A percentile compares a stretch with the other conserved stretches of the same genome.
Evolutionary conservation across 805 yeast species (phyloP).

Genomic region (Cyberlindnera maclurae): DNA sequence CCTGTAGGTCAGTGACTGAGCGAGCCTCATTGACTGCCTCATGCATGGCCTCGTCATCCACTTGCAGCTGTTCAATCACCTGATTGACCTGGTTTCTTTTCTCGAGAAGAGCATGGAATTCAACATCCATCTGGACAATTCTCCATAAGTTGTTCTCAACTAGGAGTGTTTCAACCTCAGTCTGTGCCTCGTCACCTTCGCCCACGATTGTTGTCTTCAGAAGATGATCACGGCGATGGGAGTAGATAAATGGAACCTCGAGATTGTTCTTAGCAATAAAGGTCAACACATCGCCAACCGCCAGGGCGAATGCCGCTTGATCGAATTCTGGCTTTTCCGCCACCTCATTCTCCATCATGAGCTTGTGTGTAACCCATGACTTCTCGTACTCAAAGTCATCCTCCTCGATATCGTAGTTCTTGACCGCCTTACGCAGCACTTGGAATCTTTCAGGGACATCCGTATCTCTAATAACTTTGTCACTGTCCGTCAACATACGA

Average conservation of each 20-base stretch:
- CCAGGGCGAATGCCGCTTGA: constrained; percentile 49
- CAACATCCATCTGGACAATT: constrained; percentile 78
- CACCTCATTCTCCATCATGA: constrained; percentile 47
- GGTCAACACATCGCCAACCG: constrained; percentile 65
- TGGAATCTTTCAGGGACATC: constrained; percentile 94
- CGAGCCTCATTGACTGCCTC: constrained; percentile 51
- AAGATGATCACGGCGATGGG: constrained; percentile 87
- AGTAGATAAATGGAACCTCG: constrained; percentile 94
- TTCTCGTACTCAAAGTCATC: constrained; percentile 68
- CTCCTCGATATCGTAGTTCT: constrained; percentile 59
- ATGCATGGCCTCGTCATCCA: constrained; percentile 50
- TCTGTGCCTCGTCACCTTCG: constrained; percentile 35
- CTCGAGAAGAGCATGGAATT: constrained; percentile 76
- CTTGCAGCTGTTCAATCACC: constrained; percentile 44
- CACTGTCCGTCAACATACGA: constrained; percentile 86
- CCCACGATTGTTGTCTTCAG: constrained; percentile 47
- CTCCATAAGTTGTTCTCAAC: constrained; percentile 90
- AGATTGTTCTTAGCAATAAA: constrained; percentile 69
- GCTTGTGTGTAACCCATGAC: constrained; percentile 68
- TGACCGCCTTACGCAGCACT: constrained; percentile 56
- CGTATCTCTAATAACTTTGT: constrained; percentile 75
- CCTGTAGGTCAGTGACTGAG: constrained; percentile 76
- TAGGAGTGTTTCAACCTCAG: constrained; percentile 37
- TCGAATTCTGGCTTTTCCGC: constrained; percentile 24
- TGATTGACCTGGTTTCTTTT: constrained; percentile 59